Evolutionary conservation across 2,329 filamentous ascomycete species (phyloP).

Genomic region (Fusarium chaquense): DNA sequence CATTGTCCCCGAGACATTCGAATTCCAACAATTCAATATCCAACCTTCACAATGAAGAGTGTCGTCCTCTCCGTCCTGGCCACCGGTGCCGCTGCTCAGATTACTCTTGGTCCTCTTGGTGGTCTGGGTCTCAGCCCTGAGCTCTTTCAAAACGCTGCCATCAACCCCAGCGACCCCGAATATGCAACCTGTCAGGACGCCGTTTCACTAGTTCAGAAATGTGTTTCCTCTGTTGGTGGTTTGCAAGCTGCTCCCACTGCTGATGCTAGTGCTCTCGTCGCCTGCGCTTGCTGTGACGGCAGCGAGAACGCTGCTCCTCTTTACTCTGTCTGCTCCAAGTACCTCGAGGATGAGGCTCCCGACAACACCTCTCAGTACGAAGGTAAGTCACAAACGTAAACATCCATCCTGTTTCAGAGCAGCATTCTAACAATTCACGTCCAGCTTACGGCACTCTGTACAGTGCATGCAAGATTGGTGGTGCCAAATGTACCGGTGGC

Average conservation of each 20-base stretch:
- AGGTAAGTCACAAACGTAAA: conserved; percentile 34
- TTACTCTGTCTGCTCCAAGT: conserved; percentile 49
- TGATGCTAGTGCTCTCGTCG: conserved; percentile 38
- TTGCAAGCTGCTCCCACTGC: conserved; percentile 41
- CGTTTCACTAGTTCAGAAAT: conserved; percentile 38
- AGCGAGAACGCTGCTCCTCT: conserved; percentile 38
- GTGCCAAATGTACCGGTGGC: conserved; percentile 21
- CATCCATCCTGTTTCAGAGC: neutral
- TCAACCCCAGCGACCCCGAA: conserved; percentile 43
- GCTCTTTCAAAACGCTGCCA: conserved; percentile 41
- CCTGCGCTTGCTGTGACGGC: conserved; percentile 49
- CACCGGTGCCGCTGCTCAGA: conserved; percentile 46
- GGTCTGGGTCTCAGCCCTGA: conserved; percentile 33
- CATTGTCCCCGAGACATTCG: conserved; percentile 10
- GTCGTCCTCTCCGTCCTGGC: conserved; percentile 41
- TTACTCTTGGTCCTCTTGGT: conserved; percentile 38
- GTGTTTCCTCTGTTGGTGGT: conserved; percentile 45
- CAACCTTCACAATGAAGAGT: conserved; percentile 43
- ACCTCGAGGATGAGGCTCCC: conserved; percentile 44
- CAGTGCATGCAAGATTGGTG: conserved; percentile 36
- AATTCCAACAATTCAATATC: conserved; percentile 4
- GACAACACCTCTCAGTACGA: conserved; percentile 40
- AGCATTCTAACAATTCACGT: conserved; percentile 18
- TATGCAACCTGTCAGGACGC: conserved; percentile 45
- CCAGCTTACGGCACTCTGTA: conserved; percentile 48